Base-by-base conservation (phyloP, 2,329 filamentous ascomycete species). In the Colletotrichum plurivorum region DNA sequence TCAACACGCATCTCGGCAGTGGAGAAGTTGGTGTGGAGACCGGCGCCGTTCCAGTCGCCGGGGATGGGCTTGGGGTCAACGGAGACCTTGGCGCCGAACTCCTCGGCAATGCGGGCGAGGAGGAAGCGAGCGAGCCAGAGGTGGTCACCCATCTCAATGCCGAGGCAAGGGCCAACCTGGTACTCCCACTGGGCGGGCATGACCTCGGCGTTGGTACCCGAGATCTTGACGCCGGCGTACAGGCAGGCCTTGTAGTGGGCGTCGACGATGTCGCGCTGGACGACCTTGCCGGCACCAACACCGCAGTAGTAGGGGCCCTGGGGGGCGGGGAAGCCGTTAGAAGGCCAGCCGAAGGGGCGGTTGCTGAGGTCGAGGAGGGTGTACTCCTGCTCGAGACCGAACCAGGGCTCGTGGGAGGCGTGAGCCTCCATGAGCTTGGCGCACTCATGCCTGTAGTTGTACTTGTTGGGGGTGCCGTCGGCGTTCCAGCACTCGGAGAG, bases 161-260 rank as follows among this genome's bases (percentile, higher is more conserved):
- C 95, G 63, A 86, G 83, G 84, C 94, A 97, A 73, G 95, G 95
- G 67, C 95, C 95, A 77, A 98, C 93, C 82, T 98, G 95, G 90
- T 94, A 98, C 83, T 98, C 95, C 95, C 95, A 98, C 84, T 98
- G 95, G 70, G 93, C 94, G 73, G 94, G 93, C 93, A 98, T 97
- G 78, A 99, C 96, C 89, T 99, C 96, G 74, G 96, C 96, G 84
- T 99, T 99, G 86, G 96, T 98, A 78, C 96, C 96, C 27, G 95
- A 97, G 83, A 99, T 98, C 82, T 95, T 91, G 84, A 99, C 88
- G 70, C 93, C 92, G 70, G 95, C 90, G 82, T 94, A 72, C 48
- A 73, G 49, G 64, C 71, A 80, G 74, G 92, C 92, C 85, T 94
- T 94, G 91, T 94, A 95, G 86, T 97, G 94, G 73, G 93, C 92